phyloP scores from a whole-genome alignment of 2,329 filamentous ascomycete genomes.

The Harringtonia lauricola region DNA sequence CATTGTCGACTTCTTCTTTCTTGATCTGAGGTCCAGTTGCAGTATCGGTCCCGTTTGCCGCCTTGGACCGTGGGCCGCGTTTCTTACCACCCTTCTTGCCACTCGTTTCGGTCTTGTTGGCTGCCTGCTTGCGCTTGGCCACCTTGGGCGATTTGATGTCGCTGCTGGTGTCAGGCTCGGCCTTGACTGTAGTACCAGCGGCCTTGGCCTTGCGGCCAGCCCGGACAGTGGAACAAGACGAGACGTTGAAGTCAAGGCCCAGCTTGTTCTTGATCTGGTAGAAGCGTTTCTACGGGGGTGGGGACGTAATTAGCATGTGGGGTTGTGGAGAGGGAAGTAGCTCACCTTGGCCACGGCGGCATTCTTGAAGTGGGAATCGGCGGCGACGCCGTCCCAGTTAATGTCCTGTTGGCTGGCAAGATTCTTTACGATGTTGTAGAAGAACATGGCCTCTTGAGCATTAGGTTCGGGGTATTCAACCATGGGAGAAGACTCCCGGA shows the following conservation, averaged over 20 bases:
- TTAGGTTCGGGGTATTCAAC: constrained; percentile 21
- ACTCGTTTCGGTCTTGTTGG: not conserved
- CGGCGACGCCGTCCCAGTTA: constrained; percentile 36
- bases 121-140: not conserved
- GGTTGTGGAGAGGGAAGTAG: not conserved
- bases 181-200: constrained; percentile 7
- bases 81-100: not conserved
- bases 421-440: constrained; percentile 32
- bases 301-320: too few relatives aligned
- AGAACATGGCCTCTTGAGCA: constrained; percentile 29
- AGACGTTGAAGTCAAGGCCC: constrained; percentile 19
- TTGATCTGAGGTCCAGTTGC: not conserved
- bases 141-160: not conserved
- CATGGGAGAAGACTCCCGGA: not conserved
- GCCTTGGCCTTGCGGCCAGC: constrained; percentile 1
- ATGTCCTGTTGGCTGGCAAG: constrained; percentile 30
- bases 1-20: not conserved
- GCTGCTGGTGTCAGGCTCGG: not conserved
- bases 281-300: constrained; percentile 22
- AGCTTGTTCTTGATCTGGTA: constrained; percentile 38
- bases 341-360: constrained; percentile 32
- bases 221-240: not conserved
- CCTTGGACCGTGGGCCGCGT: too few relatives aligned
- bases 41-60: too few relatives aligned
- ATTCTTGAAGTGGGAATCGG: constrained; percentile 31